Evolutionary conservation across 2,329 filamentous ascomycete genomes (phyloP), one percentile per base, ranked within the genome.

Genomic region (Colletotrichum agaves): DNA sequence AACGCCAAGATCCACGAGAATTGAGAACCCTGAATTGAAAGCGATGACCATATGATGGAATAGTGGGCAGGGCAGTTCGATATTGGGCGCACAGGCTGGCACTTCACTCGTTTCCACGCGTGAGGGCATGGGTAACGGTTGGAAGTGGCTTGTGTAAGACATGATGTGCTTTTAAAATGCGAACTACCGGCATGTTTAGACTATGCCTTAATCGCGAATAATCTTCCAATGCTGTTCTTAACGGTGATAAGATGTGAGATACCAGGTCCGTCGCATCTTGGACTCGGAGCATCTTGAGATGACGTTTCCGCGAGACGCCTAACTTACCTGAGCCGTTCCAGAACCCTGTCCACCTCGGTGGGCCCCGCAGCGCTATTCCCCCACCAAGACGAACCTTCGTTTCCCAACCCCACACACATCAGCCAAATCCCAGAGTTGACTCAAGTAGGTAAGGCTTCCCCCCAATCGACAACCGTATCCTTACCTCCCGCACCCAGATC

Each of bases 1-100:
- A 80, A 79, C 63, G 61, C 69, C 17, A 73, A 75, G 50, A 79
- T 80, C 35, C 68, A 75, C 17, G 71, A 76, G 13, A 80, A 80
- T 65, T 78, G 74, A 35, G 31, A 39, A 47, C 41, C 27, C 27
- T 35, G 46, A 62, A 53, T 27, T 27, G 27, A 33, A 3, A 44
- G 23, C n/a, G 13, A 56, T 19, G 31, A 10, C 10, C 49, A 15
- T 8, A 21, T 10, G 10, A 5, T 10, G 21, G 11, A 33, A 8
- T 8, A 19, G 23, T 27, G 5, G 23, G 39, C 41, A 13, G n/a
- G 11, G 8, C 50, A 37, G 5, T 35, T 19, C 21, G 33, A n/a
- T 37, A 21, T 21, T 17, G 31, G 50, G 13, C 31, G 19, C 19
- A n/a, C 47, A 37, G 33, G 33, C 13, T 37, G 19, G 21, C 15